A percentile compares a stretch with the other conserved stretches of the same genome.
phyloP scores from a whole-genome alignment of 257 asterid genomes.

The Rauvolfia tetraphylla region DNA sequence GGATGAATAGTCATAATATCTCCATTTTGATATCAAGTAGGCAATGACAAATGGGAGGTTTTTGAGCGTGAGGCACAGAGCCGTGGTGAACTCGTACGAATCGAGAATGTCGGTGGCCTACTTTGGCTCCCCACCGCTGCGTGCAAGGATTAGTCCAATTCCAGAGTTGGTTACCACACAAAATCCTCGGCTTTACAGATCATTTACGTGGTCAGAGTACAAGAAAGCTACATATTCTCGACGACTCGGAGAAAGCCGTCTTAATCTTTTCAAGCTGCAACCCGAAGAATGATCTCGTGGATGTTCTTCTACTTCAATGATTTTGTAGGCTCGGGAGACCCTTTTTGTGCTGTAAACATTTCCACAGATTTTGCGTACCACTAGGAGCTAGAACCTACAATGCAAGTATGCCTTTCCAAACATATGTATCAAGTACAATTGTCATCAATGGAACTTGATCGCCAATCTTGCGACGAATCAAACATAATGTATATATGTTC shows the following conservation, averaged over 20 bases:
- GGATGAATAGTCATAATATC: neutral
- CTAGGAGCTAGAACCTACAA: neutral
- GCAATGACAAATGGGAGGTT: conserved; percentile 68
- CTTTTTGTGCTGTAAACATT: neutral
- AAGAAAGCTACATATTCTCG: conserved; percentile 45
- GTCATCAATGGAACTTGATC: neutral
- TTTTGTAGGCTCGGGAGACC: neutral
- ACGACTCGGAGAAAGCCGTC: conserved; percentile 48
- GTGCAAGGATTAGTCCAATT: conserved; percentile 35
- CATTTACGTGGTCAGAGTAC: conserved; percentile 49
- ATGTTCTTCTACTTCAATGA: no score
- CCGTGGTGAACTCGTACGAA: conserved; percentile 32
- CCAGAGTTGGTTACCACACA: conserved; percentile 26
- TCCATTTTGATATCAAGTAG: conserved; percentile 14
- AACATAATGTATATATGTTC: no score
- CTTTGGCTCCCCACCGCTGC: conserved; percentile 56
- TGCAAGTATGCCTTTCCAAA: neutral
- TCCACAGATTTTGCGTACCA: neutral
- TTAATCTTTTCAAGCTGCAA: conserved; percentile 22
- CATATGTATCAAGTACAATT: neutral
- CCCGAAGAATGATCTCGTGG: neutral
- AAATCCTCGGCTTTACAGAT: conserved; percentile 34
- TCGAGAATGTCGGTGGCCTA: conserved; percentile 58
- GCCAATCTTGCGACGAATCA: no score
- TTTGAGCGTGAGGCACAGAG: conserved; percentile 62